Base-by-base conservation (phyloP, 1,284 basidiomycete species). In the Leccinum ponderosum region DNA sequence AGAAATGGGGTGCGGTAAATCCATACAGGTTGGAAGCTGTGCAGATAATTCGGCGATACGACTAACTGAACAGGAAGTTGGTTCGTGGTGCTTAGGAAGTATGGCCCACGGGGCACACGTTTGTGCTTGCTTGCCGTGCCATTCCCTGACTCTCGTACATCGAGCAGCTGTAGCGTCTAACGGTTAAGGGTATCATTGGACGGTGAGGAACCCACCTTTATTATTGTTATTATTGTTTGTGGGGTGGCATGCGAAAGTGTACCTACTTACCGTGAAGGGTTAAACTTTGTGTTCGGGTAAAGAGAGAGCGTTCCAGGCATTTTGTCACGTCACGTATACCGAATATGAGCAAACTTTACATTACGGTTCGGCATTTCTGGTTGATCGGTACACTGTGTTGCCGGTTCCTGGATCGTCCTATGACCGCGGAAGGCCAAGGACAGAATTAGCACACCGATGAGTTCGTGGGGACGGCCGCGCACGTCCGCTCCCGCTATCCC, bases 331-430 rank as follows among this genome's bases (percentile, higher is more conserved):
- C 69, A 69, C 66, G 37, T 35, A 58, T 56, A 33, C 25, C 31
- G 42, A 31, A 31, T 27, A 64, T 39, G 53, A 59, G 60, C 61
- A 63, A 71, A 63, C 53, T 73, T 60, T 73, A 58, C 60, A 62
- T 70, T 71, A 71, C 39, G 56, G 68, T 66, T 67, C 53, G 33
- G 35, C 17, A 48, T 37, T 52, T 22, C 47, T 58, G 56, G 55
- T 44, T 44, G 65, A 65, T 66, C 65, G 67, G 63, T 33, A 61
- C 50, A 60, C 27, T 35, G 62, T 60, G 59, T 54, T 60, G 17
- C 57, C 56, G 63, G 68, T 70, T 37, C 72, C 73, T 75, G 69
- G 72, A 75, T 73, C 58, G 62, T 63, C 68, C 61, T 74, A 66
- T 39, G 54, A 56, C 70, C 73, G 69, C 69, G 70, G 69, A 69